These are phyloP conservation scores for Iodosphaeria phyllophila DNA, from an alignment of 2,329 filamentous ascomycete species.

Conservation along the genomic window DNA sequence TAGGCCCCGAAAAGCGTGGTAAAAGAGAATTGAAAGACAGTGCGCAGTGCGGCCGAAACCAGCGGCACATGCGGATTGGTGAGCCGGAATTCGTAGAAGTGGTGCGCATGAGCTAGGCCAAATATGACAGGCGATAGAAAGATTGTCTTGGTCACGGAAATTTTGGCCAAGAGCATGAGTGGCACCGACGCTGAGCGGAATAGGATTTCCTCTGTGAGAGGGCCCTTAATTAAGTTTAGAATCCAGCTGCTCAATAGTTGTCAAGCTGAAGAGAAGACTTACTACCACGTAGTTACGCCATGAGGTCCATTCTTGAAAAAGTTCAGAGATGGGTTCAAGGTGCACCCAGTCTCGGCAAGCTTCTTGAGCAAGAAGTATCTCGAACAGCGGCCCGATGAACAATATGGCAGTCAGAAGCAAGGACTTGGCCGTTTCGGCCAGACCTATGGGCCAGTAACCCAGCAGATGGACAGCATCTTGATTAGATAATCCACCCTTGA, in stretches of 20 bases:
- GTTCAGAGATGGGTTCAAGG: constrained; percentile 33
- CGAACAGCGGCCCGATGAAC: constrained; percentile 73
- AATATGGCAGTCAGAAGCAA: constrained; percentile 59
- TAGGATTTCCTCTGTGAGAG: constrained; percentile 80
- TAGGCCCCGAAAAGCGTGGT: constrained; percentile 90
- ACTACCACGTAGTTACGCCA: constrained; percentile 82
- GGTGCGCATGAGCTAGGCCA: constrained; percentile 82
- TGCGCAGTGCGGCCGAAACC: constrained; percentile 45
- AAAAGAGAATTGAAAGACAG: constrained; percentile 70
- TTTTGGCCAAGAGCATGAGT: constrained; percentile 55
- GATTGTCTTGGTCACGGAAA: constrained; percentile 40
- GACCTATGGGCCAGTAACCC: constrained; percentile 62
- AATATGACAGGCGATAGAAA: constrained; percentile 80
- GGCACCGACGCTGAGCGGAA: constrained; percentile 80
- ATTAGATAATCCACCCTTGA: constrained; percentile 27
- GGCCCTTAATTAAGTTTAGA: constrained; percentile 34
- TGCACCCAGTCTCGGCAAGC: constrained; percentile 46
- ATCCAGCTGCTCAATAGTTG: constrained; percentile 1
- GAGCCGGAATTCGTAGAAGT: constrained; percentile 85
- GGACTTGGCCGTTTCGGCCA: constrained; percentile 41
- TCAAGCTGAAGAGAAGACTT: too few relatives aligned
- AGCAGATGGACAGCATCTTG: constrained; percentile 46
- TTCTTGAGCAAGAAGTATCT: constrained; percentile 54
- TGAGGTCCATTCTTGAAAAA: constrained; percentile 55
- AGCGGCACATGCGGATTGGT: constrained; percentile 55